A percentile compares a stretch with the other conserved stretches of the same genome.
These are phyloP conservation scores for Penicillium paxilli DNA, from an alignment of 495 filamentous ascomycete species.

Conservation along the genomic window DNA sequence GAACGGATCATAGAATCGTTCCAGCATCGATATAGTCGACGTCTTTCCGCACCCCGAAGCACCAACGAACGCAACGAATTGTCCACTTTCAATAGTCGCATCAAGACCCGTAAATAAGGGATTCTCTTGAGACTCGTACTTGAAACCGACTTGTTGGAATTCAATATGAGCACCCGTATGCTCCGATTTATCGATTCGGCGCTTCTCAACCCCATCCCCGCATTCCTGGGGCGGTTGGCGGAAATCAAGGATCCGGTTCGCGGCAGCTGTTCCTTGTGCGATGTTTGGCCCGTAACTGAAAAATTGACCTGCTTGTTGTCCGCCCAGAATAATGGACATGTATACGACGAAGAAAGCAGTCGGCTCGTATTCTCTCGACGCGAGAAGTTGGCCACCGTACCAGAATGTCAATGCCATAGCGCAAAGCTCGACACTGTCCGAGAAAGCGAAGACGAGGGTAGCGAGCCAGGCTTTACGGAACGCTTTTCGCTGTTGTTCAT, in stretches of 20 bases:
- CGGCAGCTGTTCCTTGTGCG: conserved; percentile 57
- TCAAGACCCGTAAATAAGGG: conserved; percentile 48
- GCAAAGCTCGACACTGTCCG: conserved; percentile 47
- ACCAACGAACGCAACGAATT: conserved; percentile 70
- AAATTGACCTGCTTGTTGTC: conserved; percentile 54
- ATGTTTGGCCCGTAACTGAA: conserved; percentile 51
- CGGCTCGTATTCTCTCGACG: conserved; percentile 48
- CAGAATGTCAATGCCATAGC: conserved; percentile 59
- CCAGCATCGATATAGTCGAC: conserved; percentile 63
- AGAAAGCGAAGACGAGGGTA: conserved; percentile 34
- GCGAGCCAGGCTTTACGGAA: conserved; percentile 52
- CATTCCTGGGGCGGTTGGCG: neutral
- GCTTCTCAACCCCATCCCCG: neutral
- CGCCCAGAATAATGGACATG: conserved; percentile 58
- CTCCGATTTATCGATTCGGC: neutral
- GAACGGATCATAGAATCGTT: conserved; percentile 61
- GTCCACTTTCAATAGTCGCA: conserved; percentile 56
- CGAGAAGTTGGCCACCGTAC: conserved; percentile 59
- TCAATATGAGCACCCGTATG: conserved; percentile 14
- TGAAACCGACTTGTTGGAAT: conserved; percentile 58
- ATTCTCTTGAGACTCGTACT: conserved; percentile 54
- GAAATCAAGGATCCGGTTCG: conserved; percentile 50
- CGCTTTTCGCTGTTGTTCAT: conserved; percentile 50
- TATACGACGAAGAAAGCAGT: conserved; percentile 59
- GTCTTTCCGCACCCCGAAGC: conserved; percentile 73